Conservation (phyloP, 805 yeast genomes). For the Maudiozyma barnettii region DNA sequence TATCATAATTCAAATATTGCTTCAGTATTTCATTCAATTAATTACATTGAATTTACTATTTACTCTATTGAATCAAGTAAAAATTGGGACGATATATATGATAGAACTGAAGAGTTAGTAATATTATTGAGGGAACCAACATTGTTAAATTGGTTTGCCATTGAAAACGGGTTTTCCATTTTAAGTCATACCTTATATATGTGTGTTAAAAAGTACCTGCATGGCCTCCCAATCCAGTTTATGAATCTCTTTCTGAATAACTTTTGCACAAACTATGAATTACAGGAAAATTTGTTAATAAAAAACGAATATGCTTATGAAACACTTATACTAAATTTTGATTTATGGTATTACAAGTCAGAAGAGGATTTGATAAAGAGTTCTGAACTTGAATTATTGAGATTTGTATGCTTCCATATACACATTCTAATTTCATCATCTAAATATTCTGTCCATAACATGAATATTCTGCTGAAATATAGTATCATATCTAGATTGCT, state of each 20-base stretch:
- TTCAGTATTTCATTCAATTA: slow-evolving; percentile 13
- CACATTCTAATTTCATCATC: slow-evolving; percentile 46
- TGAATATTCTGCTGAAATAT: slow-evolving; percentile 44
- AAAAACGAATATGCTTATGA: slow-evolving; percentile 49
- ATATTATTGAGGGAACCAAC: slow-evolving; percentile 10
- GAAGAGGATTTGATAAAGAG: neutral
- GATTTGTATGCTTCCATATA: slow-evolving; percentile 49
- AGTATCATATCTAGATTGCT: slow-evolving; percentile 33
- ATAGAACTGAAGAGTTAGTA: slow-evolving; percentile 13
- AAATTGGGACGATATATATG: slow-evolving; percentile 10
- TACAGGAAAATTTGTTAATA: slow-evolving; percentile 49
- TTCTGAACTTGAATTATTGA: slow-evolving; percentile 33
- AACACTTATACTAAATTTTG: slow-evolving; percentile 51
- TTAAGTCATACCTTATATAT: slow-evolving; percentile 13
- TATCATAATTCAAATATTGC: slow-evolving; percentile 12
- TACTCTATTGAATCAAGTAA: slow-evolving; percentile 7
- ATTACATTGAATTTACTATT: slow-evolving; percentile 12
- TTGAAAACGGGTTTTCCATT: slow-evolving; percentile 14
- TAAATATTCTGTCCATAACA: slow-evolving; percentile 41
- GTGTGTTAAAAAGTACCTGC: slow-evolving; percentile 13
- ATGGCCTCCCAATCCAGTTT: slow-evolving; percentile 32
- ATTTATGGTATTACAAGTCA: slow-evolving; percentile 38
- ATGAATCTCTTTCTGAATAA: slow-evolving; percentile 40
- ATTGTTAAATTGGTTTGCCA: slow-evolving; percentile 13
- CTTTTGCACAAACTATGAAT: slow-evolving; percentile 45